Evolutionary conservation across 306 rosid genomes (phyloP).

Genomic region (Castanea mollissima): DNA sequence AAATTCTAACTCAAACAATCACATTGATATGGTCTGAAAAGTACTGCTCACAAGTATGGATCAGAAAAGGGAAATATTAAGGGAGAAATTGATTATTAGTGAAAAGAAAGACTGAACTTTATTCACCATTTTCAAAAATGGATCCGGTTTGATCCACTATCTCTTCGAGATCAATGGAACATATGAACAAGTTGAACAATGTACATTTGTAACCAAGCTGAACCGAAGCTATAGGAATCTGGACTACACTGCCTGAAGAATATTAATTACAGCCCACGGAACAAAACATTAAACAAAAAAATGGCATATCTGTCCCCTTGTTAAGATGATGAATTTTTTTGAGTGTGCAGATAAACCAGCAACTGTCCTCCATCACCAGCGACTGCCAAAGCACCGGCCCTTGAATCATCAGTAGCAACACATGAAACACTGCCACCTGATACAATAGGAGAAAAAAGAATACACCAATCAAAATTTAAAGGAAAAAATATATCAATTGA

Average conservation of each 20-base stretch:
- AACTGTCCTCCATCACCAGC: slow-evolving; percentile 22
- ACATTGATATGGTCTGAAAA: background rate
- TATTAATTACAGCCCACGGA: too few relatives aligned
- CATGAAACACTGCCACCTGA: slow-evolving; percentile 57
- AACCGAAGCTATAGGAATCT: background rate
- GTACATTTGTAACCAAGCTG: background rate
- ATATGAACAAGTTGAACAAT: background rate
- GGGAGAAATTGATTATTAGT: background rate
- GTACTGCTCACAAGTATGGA: background rate
- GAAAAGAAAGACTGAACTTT: background rate
- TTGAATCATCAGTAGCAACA: slow-evolving; percentile 61
- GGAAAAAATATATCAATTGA: background rate
- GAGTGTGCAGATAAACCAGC: background rate
- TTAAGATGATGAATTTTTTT: background rate
- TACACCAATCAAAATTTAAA: background rate
- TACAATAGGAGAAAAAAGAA: background rate
- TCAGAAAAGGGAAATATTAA: background rate
- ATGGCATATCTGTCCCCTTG: background rate
- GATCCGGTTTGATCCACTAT: background rate
- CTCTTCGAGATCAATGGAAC: too few relatives aligned
- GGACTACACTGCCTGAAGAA: background rate
- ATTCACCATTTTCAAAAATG: background rate
- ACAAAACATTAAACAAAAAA: background rate
- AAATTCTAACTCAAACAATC: too few relatives aligned
- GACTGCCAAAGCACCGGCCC: slow-evolving; percentile 57